Evolutionary conservation across 805 yeast genomes (phyloP).

Genomic region (Lachancea sp.): DNA sequence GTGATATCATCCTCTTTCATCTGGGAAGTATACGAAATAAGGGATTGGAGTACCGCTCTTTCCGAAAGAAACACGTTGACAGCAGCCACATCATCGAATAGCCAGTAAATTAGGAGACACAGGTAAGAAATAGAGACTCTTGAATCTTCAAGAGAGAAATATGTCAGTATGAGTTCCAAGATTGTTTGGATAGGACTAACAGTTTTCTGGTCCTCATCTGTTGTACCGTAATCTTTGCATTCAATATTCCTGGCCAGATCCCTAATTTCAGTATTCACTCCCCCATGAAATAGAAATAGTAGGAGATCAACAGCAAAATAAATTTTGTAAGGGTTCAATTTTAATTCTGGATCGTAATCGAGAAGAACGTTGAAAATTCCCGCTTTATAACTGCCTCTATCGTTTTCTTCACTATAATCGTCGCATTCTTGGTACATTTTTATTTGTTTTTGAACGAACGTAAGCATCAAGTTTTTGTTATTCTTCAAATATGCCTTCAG

Average conservation of each 20-base stretch:
- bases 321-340: constrained; percentile 75
- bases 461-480: constrained; percentile 53
- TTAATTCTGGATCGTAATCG: constrained; percentile 65
- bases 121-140: constrained; percentile 73
- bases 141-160: constrained; percentile 58
- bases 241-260: constrained; percentile 42
- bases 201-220: constrained; percentile 56
- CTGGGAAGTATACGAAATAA: constrained; percentile 58
- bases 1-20: constrained; percentile 44
- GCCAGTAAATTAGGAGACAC: constrained; percentile 67
- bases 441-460: constrained; percentile 65
- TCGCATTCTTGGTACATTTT: constrained; percentile 31
- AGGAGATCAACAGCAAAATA: constrained; percentile 78
- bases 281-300: constrained; percentile 44
- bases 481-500: constrained; percentile 62
- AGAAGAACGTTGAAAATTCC: constrained; percentile 67
- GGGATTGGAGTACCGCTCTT: constrained; percentile 54
- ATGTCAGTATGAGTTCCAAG: constrained; percentile 63
- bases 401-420: constrained; percentile 18
- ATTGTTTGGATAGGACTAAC: constrained; percentile 67
- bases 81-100: constrained; percentile 69
- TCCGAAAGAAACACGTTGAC: constrained; percentile 72
- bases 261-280: constrained; percentile 46
- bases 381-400: constrained; percentile 5
- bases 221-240: constrained; percentile 46